A percentile compares a stretch with the other conserved stretches of the same genome.
Conservation (phyloP, 2,329 filamentous ascomycete species). For the Fonsecaea nubica region DNA sequence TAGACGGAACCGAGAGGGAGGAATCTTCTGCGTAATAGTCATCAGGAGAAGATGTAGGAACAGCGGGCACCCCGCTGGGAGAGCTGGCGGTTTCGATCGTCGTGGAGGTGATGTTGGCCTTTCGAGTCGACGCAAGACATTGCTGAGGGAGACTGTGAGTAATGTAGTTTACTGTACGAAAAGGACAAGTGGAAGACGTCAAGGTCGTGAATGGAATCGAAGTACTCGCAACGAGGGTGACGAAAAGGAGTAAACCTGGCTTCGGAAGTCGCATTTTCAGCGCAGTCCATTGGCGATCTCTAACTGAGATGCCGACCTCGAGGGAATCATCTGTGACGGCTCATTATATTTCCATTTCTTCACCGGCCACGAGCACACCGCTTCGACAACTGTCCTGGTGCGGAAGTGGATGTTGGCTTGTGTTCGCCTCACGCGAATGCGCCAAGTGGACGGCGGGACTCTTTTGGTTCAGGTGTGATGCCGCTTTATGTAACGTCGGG, state of each 20-base stretch:
- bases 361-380: not conserved
- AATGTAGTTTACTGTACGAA: constrained; percentile 78
- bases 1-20: not conserved
- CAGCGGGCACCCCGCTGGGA: constrained; percentile 6
- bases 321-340: not conserved
- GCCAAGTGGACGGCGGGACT: not conserved
- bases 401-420: not conserved
- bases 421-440: not conserved
- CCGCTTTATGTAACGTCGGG: not conserved
- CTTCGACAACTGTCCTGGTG: not conserved
- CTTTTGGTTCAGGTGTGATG: not conserved
- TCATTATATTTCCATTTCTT: not conserved
- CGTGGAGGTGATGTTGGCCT: constrained; percentile 34
- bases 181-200: constrained; percentile 51
- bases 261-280: constrained; percentile 22
- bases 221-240: constrained; percentile 6
- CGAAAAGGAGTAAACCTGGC: constrained; percentile 17
- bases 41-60: constrained; percentile 7
- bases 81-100: constrained; percentile 16
- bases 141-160: constrained; percentile 78
- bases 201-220: constrained; percentile 16
- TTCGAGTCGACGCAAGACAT: constrained; percentile 65
- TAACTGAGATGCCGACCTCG: not conserved
- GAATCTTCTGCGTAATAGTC: constrained; percentile 1
- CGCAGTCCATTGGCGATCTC: not conserved